Evolutionary conservation across 1,139 yeast genomes (phyloP), one percentile per base, ranked within the genome.

Genomic region (Ogataea hybrid): DNA sequence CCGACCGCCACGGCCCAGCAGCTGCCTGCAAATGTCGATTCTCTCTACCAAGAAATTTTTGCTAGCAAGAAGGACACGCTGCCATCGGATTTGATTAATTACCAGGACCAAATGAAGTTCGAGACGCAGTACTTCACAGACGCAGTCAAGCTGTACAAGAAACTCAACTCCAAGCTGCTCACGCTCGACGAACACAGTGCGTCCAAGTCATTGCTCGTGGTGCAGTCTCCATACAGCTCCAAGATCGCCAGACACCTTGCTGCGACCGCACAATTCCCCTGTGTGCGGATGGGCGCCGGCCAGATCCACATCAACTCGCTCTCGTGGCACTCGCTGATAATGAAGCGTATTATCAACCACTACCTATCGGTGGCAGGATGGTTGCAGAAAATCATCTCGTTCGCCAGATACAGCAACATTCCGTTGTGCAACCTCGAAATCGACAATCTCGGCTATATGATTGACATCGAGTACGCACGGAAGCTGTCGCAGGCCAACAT

Each of bases 391-490:
- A 68, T 89, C 62, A 72, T 81, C 28, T 68, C 78, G 0, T 64
- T 88, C 42, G 73, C 97, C 0, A 73, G 75, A 44, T 87, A 84
- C 57, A 79, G 94, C 32, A 81, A 83, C 42, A 75, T 92, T 36
- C 98, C 99, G 1, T 60, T 92, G 32, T 88, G 97, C 61, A 92
- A 92, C 57, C 65, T 92, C 50, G 82, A 80, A 48, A 71, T 81
- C 15, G 94, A 86, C 46, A 86, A 87, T 52, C 72, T 83, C 61
- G 83, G 87, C 0, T 86, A 79, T 54, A 67, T 89, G 54, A 84
- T 92, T 50, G 99, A 92, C 65, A 74, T 92, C 32, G 81, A 81
- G 45, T 92, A 87, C 63, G 95, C 97, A 0, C 73, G 98, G 57
- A 74, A 82, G 43, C 71, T 92, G 42, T 70, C 71, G 25, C 72